A percentile compares a stretch with the other conserved stretches of the same genome.
Conservation (phyloP, 768 basidiomycete species). For the Mycena latifolia region DNA sequence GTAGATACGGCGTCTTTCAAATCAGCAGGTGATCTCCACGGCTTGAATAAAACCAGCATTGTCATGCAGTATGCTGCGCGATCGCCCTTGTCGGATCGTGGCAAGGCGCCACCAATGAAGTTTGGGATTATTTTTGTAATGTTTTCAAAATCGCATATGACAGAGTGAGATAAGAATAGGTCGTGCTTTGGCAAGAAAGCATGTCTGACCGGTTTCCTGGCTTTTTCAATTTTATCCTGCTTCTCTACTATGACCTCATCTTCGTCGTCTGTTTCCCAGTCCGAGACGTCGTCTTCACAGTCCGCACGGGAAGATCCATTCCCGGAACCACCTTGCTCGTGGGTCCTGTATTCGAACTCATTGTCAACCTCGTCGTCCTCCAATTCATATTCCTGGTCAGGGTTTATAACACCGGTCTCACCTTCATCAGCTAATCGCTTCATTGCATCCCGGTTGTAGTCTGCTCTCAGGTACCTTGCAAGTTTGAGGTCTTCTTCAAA, state of each 20-base stretch:
- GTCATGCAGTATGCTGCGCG: constrained; percentile 20
- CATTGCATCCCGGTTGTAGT: neutral
- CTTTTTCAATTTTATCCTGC: neutral
- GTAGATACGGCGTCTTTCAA: constrained; percentile 16
- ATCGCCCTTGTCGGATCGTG: too few species aligned
- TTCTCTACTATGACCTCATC: neutral
- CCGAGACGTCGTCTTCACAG: constrained; percentile 24
- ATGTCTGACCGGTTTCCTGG: too few species aligned
- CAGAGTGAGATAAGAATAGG: too few species aligned
- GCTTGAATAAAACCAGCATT: constrained; percentile 48
- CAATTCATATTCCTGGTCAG: neutral
- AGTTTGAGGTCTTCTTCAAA: constrained; percentile 18
- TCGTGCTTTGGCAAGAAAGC: too few species aligned
- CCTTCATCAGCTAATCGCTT: neutral
- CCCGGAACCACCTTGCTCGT: too few species aligned
- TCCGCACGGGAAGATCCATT: too few species aligned
- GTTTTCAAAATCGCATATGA: too few species aligned
- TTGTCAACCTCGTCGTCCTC: too few species aligned
- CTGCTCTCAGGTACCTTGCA: neutral
- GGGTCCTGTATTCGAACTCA: too few species aligned
- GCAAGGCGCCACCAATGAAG: too few species aligned
- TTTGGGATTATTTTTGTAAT: too few species aligned
- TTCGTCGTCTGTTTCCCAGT: neutral
- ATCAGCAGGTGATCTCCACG: constrained; percentile 41
- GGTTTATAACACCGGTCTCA: neutral